Evolutionary conservation across 2,329 filamentous ascomycete genomes (phyloP).

Genomic region (Ophiostoma himal-ulmi): DNA sequence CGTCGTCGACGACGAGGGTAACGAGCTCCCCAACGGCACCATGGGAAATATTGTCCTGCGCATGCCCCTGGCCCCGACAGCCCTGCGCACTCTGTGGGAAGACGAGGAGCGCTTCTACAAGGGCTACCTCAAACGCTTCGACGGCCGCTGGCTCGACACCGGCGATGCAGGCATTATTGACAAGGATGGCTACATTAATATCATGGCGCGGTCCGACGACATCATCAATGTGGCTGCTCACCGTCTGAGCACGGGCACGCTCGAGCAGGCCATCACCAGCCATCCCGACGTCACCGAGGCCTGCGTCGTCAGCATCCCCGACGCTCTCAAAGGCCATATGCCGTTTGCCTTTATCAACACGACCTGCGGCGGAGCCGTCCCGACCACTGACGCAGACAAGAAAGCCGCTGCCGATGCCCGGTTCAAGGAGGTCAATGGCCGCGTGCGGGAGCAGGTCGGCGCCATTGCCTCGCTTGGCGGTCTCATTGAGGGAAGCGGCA

Average conservation of each 20-base stretch:
- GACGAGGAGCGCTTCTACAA: constrained; percentile 82
- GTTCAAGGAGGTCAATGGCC: constrained; percentile 59
- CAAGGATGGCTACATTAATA: constrained; percentile 59
- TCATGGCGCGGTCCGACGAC: constrained; percentile 67
- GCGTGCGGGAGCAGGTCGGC: constrained; percentile 75
- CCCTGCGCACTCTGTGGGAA: constrained; percentile 77
- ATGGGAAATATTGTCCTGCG: constrained; percentile 92
- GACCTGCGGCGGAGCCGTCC: constrained; percentile 29
- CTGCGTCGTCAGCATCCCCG: constrained; percentile 80
- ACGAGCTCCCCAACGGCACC: constrained; percentile 60
- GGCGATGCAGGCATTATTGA: constrained; percentile 88
- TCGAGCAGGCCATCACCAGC: constrained; percentile 84
- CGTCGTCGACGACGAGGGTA: constrained; percentile 73
- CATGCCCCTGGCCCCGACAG: constrained; percentile 76
- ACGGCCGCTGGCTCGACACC: constrained; percentile 80
- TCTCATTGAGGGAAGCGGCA: constrained; percentile 74
- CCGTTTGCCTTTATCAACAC: constrained; percentile 82
- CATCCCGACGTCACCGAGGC: constrained; percentile 76
- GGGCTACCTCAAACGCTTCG: constrained; percentile 76
- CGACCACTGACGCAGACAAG: background rate
- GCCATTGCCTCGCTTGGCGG: constrained; percentile 81
- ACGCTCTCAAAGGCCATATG: constrained; percentile 79
- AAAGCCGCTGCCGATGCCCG: constrained; percentile 28
- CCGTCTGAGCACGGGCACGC: constrained; percentile 77
- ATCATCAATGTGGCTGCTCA: constrained; percentile 96